These are phyloP conservation scores for Trichoderma arundinaceum DNA, from an alignment of 2,329 filamentous ascomycete species.

Conservation along the genomic window DNA sequence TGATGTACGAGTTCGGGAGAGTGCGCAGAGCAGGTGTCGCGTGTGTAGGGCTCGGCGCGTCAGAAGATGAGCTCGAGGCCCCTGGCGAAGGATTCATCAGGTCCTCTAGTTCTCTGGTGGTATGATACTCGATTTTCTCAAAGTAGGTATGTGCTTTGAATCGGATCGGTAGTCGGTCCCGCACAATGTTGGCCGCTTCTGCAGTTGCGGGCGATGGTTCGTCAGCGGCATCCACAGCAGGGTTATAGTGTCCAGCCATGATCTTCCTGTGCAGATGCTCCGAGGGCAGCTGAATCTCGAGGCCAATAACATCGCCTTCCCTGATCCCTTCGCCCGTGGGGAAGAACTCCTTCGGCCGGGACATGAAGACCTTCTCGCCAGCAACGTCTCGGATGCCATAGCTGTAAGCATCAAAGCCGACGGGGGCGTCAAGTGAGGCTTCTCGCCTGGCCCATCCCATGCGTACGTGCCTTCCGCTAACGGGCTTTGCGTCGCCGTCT, in stretches of 20 bases:
- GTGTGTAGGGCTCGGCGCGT: conserved; percentile 74
- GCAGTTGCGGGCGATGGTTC: conserved; percentile 60
- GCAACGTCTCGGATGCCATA: conserved; percentile 90
- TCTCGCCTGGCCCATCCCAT: conserved; percentile 86
- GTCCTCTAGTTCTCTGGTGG: conserved; percentile 87
- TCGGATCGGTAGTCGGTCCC: conserved; percentile 91
- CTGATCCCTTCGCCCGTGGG: conserved; percentile 76
- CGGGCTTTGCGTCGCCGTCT: conserved; percentile 51
- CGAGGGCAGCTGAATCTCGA: conserved; percentile 89
- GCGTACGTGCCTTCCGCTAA: conserved; percentile 70
- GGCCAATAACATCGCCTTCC: conserved; percentile 91
- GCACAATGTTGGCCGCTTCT: conserved; percentile 80
- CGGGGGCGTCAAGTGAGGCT: conserved; percentile 79
- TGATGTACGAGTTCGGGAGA: conserved; percentile 83
- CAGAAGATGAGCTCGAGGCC: conserved; percentile 54
- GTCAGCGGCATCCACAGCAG: conserved; percentile 73
- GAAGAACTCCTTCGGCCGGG: conserved; percentile 89
- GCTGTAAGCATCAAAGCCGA: conserved; percentile 89
- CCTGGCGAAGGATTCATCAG: conserved; percentile 71
- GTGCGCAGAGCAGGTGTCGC: conserved; percentile 77
- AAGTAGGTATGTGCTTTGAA: conserved; percentile 95
- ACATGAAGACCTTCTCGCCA: conserved; percentile 92
- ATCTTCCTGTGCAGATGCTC: conserved; percentile 86
- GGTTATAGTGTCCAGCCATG: conserved; percentile 85
- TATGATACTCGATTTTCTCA: conserved; percentile 87